Evolutionary conservation across 768 basidiomycete genomes (phyloP), one percentile per base, ranked within the genome.

Genomic region (Rhizopogon vesiculosus): DNA sequence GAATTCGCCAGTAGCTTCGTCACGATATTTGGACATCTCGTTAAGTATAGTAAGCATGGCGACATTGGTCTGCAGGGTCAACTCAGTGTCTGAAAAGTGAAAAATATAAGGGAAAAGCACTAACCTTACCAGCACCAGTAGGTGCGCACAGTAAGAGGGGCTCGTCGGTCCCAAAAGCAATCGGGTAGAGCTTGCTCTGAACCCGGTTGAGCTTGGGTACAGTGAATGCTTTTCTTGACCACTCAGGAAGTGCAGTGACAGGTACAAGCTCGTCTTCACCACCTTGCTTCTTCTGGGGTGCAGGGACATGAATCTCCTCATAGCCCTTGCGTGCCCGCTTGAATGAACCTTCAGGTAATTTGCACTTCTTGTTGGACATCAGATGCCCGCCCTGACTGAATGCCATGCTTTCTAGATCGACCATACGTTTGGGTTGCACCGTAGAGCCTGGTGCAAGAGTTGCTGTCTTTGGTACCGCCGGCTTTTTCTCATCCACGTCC

Each of bases 341-440:
- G 81, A 98, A 95, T 15, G 94, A 97, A 4, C 97, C 97, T 41
- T 97, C 93, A 0, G 97, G 97, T 3, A 98, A 85, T 68, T 95
- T 97, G 74, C 89, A 91, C 74, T 98, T 98, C 74, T 98, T 98
- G 76, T 98, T 98, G 15, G 92, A 92, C 96, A 98, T 99, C 58
- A 98, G 75, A 58, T 98, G 95, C 0, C 92, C 94, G 22, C 95
- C 97, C 64, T 98, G 94, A 45, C 85, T 85, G 73, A 99, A 99
- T n/a, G 91, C 87, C 87, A 98, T 89, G 56, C 84, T 82, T 64
- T 97, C 94, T 51, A 99, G 78, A 68, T 98, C 97, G 38, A 99
- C 80, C 0, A 82, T 86, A 40, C 78, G 78, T 61, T 93, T 91
- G 4, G 94, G 95, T 61, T 93, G 90, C 2, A 93, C 82, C 0